Conservation (phyloP, 306 rosid species). For the Luffa aegyptiaca region DNA sequence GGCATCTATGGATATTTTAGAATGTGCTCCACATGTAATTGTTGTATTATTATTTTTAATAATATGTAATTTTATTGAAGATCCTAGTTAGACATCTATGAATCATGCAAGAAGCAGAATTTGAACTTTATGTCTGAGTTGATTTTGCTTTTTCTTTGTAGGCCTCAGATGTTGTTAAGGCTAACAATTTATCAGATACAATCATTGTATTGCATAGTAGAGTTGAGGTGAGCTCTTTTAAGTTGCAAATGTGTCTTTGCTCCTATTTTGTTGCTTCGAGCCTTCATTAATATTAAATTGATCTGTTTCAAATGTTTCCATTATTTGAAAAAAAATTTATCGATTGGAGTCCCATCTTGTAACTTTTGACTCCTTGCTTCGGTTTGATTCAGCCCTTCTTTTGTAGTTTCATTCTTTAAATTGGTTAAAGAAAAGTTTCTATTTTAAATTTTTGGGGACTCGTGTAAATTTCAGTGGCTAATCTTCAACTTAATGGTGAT, state of each 20-base stretch:
- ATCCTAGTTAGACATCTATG: not conserved
- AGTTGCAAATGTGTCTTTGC: constrained; percentile 7
- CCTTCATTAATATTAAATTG: not conserved
- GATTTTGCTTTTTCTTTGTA: constrained; percentile 29
- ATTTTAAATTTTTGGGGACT: not conserved
- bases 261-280: not conserved
- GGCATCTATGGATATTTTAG: not conserved
- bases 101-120: not conserved
- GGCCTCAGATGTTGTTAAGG: constrained; percentile 96
- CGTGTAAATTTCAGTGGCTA: not conserved
- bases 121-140: constrained; percentile 13
- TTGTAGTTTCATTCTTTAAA: not conserved
- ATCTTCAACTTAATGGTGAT: not conserved
- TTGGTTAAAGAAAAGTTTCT: not conserved
- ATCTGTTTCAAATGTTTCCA: not conserved
- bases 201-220: constrained; percentile 81
- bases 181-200: constrained; percentile 72
- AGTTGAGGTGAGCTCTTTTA: constrained; percentile 71
- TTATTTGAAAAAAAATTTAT: not conserved
- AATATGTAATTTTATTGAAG: not conserved
- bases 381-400: not conserved
- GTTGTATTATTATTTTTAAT: not conserved
- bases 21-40: not conserved
- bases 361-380: not conserved
- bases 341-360: not conserved